These are phyloP conservation scores for button mushroom (Agaricus bisporus) DNA, from an alignment of 768 basidiomycete genomes.

Conservation along the genomic window DNA sequence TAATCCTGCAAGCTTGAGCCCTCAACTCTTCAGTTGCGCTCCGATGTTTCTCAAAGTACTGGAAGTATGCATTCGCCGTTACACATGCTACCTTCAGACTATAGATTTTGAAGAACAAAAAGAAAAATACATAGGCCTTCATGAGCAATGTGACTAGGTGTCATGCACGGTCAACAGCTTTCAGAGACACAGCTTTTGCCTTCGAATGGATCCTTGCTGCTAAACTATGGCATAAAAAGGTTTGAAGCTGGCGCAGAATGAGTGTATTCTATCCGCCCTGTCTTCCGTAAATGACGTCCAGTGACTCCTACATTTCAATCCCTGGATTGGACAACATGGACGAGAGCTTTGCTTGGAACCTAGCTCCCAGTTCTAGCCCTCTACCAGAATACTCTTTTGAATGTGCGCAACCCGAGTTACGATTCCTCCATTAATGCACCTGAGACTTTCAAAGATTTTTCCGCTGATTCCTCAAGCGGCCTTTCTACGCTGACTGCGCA, in stretches of 20 bases:
- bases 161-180: neutral
- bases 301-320: neutral
- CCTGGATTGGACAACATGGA: neutral
- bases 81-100: neutral
- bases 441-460: neutral
- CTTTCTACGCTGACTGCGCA: neutral
- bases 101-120: too few relatives aligned
- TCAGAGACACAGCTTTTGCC: neutral
- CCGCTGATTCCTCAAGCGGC: neutral
- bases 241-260: too few relatives aligned
- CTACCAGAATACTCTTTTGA: neutral
- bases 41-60: neutral
- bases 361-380: neutral
- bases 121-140: too few relatives aligned
- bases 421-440: neutral
- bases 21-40: too few relatives aligned
- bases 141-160: neutral
- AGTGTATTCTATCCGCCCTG: neutral
- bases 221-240: neutral
- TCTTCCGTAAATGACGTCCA: constrained; percentile 1
- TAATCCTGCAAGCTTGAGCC: too few relatives aligned
- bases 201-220: neutral
- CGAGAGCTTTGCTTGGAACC: neutral
- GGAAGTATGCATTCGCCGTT: neutral
- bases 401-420: neutral